phyloP scores from a whole-genome alignment of 768 basidiomycete genomes.

The Leccinum subgranulosum region DNA sequence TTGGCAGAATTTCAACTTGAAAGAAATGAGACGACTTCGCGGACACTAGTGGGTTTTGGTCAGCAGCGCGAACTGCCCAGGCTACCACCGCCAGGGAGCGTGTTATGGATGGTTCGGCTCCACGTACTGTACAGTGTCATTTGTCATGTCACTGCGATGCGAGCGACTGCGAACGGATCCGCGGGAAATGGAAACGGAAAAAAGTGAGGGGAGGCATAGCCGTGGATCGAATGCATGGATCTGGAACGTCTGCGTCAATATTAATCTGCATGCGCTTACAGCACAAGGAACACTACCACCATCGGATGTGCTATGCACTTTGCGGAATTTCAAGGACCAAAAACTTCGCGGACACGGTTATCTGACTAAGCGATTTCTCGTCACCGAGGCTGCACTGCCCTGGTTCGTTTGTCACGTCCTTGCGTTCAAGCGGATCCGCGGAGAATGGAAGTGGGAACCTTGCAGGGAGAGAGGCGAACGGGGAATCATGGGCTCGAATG shows the following conservation, averaged over 20 bases:
- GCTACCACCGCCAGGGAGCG: background rate
- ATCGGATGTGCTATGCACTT: background rate
- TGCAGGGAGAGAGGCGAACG: background rate
- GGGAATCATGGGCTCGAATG: background rate
- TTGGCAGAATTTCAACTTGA: background rate
- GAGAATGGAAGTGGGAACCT: background rate
- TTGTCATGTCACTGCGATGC: background rate
- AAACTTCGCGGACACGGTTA: background rate
- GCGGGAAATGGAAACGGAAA: background rate
- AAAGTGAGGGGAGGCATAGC: background rate
- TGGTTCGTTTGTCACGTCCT: background rate
- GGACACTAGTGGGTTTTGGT: background rate
- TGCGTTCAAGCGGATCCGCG: background rate
- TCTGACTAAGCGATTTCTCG: background rate
- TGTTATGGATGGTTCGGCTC: background rate
- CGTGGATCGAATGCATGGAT: background rate
- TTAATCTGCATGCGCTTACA: background rate
- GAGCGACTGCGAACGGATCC: background rate
- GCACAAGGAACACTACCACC: background rate
- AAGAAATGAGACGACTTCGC: background rate
- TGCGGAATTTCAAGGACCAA: background rate
- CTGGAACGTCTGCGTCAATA: background rate
- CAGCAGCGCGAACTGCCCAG: background rate
- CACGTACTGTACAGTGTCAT: background rate
- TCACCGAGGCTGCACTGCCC: background rate